Percentiles rank a stretch among this genome's conserved stretches.
These are phyloP conservation scores for Lachancea cidri DNA, from an alignment of 805 yeast genomes.

Conservation along the genomic window DNA sequence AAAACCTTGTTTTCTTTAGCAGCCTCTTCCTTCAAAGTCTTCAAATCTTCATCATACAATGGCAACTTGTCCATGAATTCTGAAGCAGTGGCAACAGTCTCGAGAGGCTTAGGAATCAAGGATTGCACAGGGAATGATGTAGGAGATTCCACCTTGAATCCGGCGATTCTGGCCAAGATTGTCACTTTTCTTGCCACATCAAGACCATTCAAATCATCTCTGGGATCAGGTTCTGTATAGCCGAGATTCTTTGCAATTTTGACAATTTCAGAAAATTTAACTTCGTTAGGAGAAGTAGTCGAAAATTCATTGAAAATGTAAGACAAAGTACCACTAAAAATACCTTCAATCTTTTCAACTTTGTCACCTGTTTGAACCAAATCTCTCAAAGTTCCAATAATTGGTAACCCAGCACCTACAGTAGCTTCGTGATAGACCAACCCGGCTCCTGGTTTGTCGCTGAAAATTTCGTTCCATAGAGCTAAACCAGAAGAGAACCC, in stretches of 20 bases:
- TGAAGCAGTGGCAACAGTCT: constrained; percentile 60
- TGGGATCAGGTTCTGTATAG: constrained; percentile 98
- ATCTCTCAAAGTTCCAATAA: constrained; percentile 83
- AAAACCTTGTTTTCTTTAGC: constrained; percentile 79
- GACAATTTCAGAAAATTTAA: constrained; percentile 87
- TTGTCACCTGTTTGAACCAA: constrained; percentile 90
- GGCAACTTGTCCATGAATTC: constrained; percentile 83
- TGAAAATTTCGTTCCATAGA: constrained; percentile 75
- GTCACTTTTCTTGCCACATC: constrained; percentile 99
- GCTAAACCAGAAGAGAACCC: constrained; percentile 78
- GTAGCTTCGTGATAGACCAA: constrained; percentile 97
- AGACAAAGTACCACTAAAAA: constrained; percentile 91
- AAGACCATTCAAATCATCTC: constrained; percentile 96
- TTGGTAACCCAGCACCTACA: constrained; percentile 97
- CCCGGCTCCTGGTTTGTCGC: constrained; percentile 48
- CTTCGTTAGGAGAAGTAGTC: constrained; percentile 51
- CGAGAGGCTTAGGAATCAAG: constrained; percentile 82
- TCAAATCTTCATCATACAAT: constrained; percentile 73
- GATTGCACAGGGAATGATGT: constrained; percentile 92
- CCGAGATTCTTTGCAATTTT: constrained; percentile 84
- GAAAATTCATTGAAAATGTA: constrained; percentile 94
- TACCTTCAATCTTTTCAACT: constrained; percentile 88
- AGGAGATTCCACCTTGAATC: constrained; percentile 79
- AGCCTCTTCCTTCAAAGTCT: constrained; percentile 73
- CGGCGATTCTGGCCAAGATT: constrained; percentile 89